Percentiles rank a stretch among this genome's conserved stretches.
These are phyloP conservation scores for Nigrograna mackinnonii DNA, from an alignment of 2,329 filamentous ascomycete species.

Conservation along the genomic window DNA sequence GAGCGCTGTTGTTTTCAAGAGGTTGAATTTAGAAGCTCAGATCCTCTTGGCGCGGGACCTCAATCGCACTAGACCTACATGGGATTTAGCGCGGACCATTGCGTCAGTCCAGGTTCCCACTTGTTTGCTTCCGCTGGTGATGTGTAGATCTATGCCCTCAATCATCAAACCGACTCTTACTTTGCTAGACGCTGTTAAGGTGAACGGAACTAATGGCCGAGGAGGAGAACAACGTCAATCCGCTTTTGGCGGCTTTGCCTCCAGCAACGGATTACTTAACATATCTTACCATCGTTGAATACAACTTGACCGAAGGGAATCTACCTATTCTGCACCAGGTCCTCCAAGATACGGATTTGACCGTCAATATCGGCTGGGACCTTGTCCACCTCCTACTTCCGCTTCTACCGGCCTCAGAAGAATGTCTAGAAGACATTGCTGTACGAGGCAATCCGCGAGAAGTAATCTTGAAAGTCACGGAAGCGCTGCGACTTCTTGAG, in stretches of 20 bases:
- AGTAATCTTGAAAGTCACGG: constrained; percentile 79
- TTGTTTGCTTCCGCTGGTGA: too few species aligned
- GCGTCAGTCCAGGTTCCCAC: too few species aligned
- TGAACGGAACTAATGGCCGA: constrained; percentile 40
- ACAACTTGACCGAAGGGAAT: constrained; percentile 69
- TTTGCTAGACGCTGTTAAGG: too few species aligned
- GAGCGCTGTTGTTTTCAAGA: too few species aligned
- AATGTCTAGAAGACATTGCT: constrained; percentile 74
- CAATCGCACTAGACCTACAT: too few species aligned
- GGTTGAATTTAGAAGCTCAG: too few species aligned
- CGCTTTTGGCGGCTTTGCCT: constrained; percentile 62
- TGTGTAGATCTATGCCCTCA: too few species aligned
- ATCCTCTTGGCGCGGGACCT: too few species aligned
- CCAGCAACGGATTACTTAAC: constrained; percentile 71
- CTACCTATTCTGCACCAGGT: constrained; percentile 71
- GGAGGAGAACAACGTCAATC: constrained; percentile 42
- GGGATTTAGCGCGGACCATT: too few species aligned
- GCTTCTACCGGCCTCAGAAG: constrained; percentile 66
- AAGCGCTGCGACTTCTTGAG: constrained; percentile 67
- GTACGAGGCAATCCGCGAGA: constrained; percentile 79
- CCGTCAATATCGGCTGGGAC: constrained; percentile 82
- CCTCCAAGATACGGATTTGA: constrained; percentile 69
- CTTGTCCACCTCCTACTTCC: constrained; percentile 74
- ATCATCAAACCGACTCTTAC: too few species aligned
- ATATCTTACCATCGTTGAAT: constrained; percentile 77